phyloP scores from a whole-genome alignment of 768 basidiomycete species.

The Pluteus cervinus region DNA sequence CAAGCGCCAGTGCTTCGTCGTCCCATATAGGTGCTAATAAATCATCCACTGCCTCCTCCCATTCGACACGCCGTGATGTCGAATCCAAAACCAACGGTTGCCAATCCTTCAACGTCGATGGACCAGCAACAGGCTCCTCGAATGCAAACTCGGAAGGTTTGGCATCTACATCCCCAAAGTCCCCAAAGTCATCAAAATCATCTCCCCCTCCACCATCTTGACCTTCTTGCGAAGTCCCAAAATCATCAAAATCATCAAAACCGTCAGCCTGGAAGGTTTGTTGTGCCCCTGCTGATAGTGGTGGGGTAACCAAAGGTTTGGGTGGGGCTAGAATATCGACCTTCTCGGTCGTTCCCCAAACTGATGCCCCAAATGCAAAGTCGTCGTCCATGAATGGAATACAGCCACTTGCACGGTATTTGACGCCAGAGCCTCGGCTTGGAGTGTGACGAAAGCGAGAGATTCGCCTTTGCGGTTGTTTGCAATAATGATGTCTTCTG shows the following conservation, averaged over 20 bases:
- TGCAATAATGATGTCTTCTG: conserved; percentile 21
- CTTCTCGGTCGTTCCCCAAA: conserved; percentile 56
- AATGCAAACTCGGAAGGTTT: no score
- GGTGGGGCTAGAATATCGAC: conserved; percentile 21
- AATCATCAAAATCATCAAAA: conserved; percentile 60
- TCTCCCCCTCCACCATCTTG: conserved; percentile 52
- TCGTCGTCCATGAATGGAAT: conserved; percentile 58
- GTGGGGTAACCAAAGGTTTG: conserved; percentile 17
- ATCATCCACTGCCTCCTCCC: conserved; percentile 58
- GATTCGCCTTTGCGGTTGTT: conserved; percentile 25
- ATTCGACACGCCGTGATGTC: conserved; percentile 46
- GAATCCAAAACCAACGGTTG: conserved; percentile 60
- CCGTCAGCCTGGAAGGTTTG: conserved; percentile 24
- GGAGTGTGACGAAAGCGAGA: conserved; percentile 9
- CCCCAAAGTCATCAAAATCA: conserved; percentile 85
- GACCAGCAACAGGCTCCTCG: conserved; percentile 33
- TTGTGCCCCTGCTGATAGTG: no score
- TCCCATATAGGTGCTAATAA: conserved; percentile 67
- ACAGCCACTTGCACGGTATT: not conserved
- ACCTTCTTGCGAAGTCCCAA: conserved; percentile 40
- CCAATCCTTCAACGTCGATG: conserved; percentile 44
- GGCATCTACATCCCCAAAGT: conserved; percentile 65
- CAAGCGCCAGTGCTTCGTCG: conserved; percentile 37
- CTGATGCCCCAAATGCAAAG: conserved; percentile 62
- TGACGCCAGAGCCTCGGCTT: conserved; percentile 7